Base-by-base conservation (phyloP, 495 filamentous ascomycete species). In the Aspergillus bertholletiae region DNA sequence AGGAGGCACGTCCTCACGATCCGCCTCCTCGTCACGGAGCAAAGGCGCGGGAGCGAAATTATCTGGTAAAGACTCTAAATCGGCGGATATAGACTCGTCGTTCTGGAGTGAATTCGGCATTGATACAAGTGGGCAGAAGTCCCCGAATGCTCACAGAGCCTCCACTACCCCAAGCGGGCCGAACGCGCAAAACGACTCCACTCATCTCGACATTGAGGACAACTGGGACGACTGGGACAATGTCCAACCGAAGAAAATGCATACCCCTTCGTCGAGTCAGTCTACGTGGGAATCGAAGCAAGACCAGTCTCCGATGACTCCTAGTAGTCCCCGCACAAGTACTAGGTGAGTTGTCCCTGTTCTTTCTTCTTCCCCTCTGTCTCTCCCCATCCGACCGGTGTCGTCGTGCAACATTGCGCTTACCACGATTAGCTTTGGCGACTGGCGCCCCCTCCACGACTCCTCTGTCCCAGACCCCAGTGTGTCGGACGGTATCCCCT, bases 191-290 rank as follows among this genome's bases (percentile, higher is more conserved):
- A 63, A 54, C 57, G 64, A 46, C 47, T 70, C 55, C 68, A 71
- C 55, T 59, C 72, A 51, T 51, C 72, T 52, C 56, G 80, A 83
- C 46, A 79, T 84, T 63, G 87, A 88, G 46, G 85, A 86, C 54
- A 81, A 83, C 63, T 91, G 87, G 87, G 83, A 83, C 43, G 81
- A 80, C 59, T 90, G 87, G 87, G 85, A 90, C 59, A 78, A 76
- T 7, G 80, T 84, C 41, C 68, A 76, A 22, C 69, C 71, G 18
- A 75, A 75, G 43, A 70, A 65, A 46, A 67, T 55, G 56, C 75
- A 78, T 50, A 76, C 75, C 15, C 75, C 75, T 27, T 76, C 75
- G 12, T 78, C 73, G 20, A 78, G 75, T 51, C 71, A 67, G 41
- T 76, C 73, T 2, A 78, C 75, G 8, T 55, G 75, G 48, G 73